Conservation (phyloP, 2,329 filamentous ascomycete genomes). For the Colletotrichum liriopes region DNA sequence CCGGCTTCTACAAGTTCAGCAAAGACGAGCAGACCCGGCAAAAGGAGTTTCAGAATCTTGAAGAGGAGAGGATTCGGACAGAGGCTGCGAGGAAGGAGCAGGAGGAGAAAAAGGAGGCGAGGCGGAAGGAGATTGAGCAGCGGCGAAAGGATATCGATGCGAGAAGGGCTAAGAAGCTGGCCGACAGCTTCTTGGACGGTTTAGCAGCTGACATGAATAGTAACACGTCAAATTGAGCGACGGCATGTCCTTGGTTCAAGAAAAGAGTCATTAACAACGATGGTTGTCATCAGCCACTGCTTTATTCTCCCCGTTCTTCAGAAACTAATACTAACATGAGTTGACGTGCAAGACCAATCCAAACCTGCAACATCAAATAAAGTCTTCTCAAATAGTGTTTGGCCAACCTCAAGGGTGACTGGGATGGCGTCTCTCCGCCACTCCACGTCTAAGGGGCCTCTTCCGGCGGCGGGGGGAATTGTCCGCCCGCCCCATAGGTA, state of each 20-base stretch:
- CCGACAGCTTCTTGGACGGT: constrained; percentile 80
- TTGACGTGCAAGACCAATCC: constrained; percentile 18
- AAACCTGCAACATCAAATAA: constrained; percentile 20
- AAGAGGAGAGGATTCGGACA: constrained; percentile 77
- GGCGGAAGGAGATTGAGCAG: constrained; percentile 76
- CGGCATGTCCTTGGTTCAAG: background rate
- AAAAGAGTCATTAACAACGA: background rate
- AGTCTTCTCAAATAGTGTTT: constrained; percentile 3
- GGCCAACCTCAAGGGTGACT: background rate
- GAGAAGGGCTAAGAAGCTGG: constrained; percentile 75
- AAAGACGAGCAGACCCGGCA: constrained; percentile 77
- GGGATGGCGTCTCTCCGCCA: background rate
- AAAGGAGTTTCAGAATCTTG: constrained; percentile 82
- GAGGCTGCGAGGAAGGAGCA: constrained; percentile 72
- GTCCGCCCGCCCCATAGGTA: constrained; percentile 18
- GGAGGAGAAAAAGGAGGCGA: constrained; percentile 70
- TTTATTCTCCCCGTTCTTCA: constrained; percentile 5
- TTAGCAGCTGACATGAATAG: constrained; percentile 52
- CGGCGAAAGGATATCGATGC: constrained; percentile 74
- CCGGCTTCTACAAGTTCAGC: constrained; percentile 93
- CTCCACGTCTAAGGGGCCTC: background rate
- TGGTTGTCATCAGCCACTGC: background rate
- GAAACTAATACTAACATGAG: constrained; percentile 17
- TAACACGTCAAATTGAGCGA: background rate
- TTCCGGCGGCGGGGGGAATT: background rate